Conservation (phyloP, 192 early-diverging fungal genomes). For the Spizellomyces sp. region DNA sequence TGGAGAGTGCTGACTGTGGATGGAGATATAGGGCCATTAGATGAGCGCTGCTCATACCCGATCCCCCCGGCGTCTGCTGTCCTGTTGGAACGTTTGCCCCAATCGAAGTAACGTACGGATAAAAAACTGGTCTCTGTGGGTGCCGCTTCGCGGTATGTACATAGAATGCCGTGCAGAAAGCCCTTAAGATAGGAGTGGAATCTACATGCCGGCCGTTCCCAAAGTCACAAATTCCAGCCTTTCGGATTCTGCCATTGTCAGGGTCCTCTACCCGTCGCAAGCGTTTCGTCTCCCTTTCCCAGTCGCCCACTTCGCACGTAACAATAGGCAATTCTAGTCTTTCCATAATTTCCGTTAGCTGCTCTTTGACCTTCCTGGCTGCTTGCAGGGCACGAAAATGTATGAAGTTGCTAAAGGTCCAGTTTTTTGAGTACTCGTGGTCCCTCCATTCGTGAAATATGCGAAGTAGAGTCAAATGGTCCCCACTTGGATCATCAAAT, state of each 20-base stretch:
- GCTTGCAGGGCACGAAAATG: constrained; percentile 50
- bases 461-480: constrained; percentile 53
- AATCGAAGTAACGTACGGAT: constrained; percentile 44
- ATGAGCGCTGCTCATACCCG: constrained; percentile 3
- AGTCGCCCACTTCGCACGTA: constrained; percentile 8
- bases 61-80: not conserved
- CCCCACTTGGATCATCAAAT: constrained; percentile 44
- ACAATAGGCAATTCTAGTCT: constrained; percentile 35
- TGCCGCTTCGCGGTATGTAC: constrained; percentile 57
- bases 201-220: constrained; percentile 23
- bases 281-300: not conserved
- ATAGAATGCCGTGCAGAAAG: constrained; percentile 56
- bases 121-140: constrained; percentile 40
- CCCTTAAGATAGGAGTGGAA: constrained; percentile 41
- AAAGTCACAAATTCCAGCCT: constrained; percentile 1
- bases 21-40: constrained; percentile 42
- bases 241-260: not conserved
- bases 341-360: constrained; percentile 44
- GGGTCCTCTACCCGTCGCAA: constrained; percentile 1
- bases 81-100: too few species aligned
- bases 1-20: constrained; percentile 40
- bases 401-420: constrained; percentile 46
- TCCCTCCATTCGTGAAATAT: constrained; percentile 49
- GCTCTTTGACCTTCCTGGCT: constrained; percentile 48
- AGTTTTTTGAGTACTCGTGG: constrained; percentile 32